Evolutionary conservation across 352 stramenopile genomes (phyloP), one percentile per base, ranked within the genome.

Genomic region (Saprolegnia parasitica): DNA sequence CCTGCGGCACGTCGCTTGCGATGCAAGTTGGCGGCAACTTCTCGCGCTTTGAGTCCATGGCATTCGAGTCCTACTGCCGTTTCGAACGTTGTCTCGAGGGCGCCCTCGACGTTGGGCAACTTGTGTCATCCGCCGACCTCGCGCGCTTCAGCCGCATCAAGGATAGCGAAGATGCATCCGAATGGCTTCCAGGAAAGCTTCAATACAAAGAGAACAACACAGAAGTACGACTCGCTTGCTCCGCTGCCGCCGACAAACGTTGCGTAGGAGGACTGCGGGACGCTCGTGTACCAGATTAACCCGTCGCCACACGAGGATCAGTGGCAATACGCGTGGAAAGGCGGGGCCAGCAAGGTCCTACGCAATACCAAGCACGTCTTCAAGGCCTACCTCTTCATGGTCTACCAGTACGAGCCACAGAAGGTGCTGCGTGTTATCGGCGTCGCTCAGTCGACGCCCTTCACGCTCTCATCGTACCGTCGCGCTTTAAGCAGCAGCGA

Each of bases 341-440:
- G 58, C 46, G 58, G 58, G 10, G 58, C 58, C 4, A 47, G n/a
- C 46, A 66, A 66, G n/a, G 58, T 52, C n/a, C 37, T 66, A 11
- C 58, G 58, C 58, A 66, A 66, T 23, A 66, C 58, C 58, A 49
- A 66, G 35, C 58, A 66, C 46, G 58, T 66, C 6, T 66, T 66
- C 58, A 66, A 66, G 46, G 58, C 32, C 18, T 21, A 66, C 15
- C 26, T 66, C 13, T 52, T 54, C 13, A 37, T 56, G 46, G 37
- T 54, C 18, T 24, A 21, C 26, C 21, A 40, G 15, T 26, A 52
- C 18, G 58, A 66, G 29, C 52, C 52, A 24, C 13, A n/a, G 3
- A 66, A 35, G 46, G 10, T 52, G 40, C 46, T 66, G 23, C 58
- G 35, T 5, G 58, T 66, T 5, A 21, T 66, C 13, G 58, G 58